These are phyloP conservation scores for Stephania cephalantha DNA, from an alignment of 164 flowering plant genomes.

Conservation along the genomic window DNA sequence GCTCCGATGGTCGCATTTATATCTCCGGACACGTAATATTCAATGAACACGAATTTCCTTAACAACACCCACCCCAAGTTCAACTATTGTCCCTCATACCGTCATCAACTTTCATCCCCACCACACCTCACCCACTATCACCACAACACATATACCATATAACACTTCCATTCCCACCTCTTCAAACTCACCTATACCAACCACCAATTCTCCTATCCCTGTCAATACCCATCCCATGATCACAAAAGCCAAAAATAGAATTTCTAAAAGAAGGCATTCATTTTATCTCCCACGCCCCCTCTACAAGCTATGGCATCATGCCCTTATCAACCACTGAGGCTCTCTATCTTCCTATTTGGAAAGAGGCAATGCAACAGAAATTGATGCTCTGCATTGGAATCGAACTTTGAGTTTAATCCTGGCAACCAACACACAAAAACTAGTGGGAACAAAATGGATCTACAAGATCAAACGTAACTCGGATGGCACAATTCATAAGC, in stretches of 20 bases:
- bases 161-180: no score
- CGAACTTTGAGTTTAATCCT: neutral
- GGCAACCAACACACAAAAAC: neutral
- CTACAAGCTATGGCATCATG: neutral
- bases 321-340: no score
- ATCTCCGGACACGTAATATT: no score
- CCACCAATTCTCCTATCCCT: no score
- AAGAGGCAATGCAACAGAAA: neutral
- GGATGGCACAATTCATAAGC: neutral
- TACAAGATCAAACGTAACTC: neutral
- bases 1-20: no score
- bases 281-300: neutral
- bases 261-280: neutral
- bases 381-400: neutral
- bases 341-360: neutral
- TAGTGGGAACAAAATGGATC: neutral
- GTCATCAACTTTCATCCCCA: no score
- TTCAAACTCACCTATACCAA: neutral
- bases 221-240: neutral
- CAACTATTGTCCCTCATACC: no score
- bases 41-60: no score
- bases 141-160: no score
- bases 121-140: no score
- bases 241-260: neutral
- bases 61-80: no score